Conservation (phyloP, 176 grass and related monocot species). For the Eragrostis curvula region DNA sequence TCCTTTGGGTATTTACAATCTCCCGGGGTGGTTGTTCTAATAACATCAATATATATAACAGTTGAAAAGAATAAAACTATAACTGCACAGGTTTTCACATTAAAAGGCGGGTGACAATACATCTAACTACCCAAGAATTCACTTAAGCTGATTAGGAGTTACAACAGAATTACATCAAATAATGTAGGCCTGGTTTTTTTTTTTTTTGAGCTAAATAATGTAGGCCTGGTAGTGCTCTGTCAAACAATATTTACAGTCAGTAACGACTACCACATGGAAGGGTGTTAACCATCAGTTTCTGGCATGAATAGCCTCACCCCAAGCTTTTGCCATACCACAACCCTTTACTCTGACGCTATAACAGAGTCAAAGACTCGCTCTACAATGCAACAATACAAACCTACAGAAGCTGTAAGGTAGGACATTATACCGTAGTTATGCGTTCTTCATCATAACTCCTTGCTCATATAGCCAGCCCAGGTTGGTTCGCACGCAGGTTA, state of each 20-base stretch:
- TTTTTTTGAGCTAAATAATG: too few relatives aligned
- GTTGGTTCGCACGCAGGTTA: conserved; percentile 51
- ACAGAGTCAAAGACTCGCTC: conserved; percentile 5
- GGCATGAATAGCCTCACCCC: conserved; percentile 12
- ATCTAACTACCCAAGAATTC: conserved; percentile 3
- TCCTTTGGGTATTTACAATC: too few relatives aligned
- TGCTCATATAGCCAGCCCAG: conserved; percentile 38
- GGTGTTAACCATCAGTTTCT: not conserved
- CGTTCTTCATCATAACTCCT: not conserved
- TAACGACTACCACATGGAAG: not conserved
- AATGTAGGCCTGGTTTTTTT: too few relatives aligned
- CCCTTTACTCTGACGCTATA: conserved; percentile 4
- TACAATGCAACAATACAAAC: conserved; percentile 23
- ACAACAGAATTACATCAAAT: conserved; percentile 33
- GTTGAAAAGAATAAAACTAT: not conserved
- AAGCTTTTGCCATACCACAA: conserved; percentile 27
- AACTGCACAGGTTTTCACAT: not conserved
- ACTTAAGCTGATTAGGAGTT: not conserved
- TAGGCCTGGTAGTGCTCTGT: conserved; percentile 4
- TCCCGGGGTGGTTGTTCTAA: not conserved
- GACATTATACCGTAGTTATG: conserved; percentile 6
- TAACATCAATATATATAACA: not conserved
- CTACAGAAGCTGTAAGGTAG: not conserved
- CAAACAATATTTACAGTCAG: conserved; percentile 55
- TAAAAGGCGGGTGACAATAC: not conserved